Evolutionary conservation across 2,329 filamentous ascomycete species (phyloP).

Genomic region (Tolypocladium endophyticum): DNA sequence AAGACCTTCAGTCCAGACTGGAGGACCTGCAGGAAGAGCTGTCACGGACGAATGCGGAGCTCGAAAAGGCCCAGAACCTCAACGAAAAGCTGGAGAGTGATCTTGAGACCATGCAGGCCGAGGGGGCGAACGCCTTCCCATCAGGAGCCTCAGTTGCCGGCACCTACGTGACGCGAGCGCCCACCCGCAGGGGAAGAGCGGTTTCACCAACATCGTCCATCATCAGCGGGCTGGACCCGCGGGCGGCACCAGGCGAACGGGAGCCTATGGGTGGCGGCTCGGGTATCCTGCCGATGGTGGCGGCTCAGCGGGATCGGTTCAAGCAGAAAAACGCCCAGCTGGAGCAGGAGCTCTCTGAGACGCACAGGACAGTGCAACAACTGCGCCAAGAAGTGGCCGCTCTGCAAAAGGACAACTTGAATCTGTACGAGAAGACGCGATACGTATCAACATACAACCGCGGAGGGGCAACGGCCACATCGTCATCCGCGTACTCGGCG

Average conservation of each 20-base stretch:
- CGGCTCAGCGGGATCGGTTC: constrained; percentile 94
- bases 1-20: constrained; percentile 75
- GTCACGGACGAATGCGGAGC: constrained; percentile 70
- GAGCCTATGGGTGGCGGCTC: constrained; percentile 66
- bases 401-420: constrained; percentile 91
- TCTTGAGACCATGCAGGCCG: constrained; percentile 75
- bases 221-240: constrained; percentile 88
- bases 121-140: constrained; percentile 73
- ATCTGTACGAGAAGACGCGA: constrained; percentile 92
- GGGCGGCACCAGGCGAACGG: constrained; percentile 32
- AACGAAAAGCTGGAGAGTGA: constrained; percentile 89
- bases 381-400: constrained; percentile 84
- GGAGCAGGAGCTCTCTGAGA: constrained; percentile 79
- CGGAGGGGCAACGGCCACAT: constrained; percentile 47
- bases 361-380: constrained; percentile 71
- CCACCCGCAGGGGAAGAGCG: constrained; percentile 53
- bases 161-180: constrained; percentile 62
- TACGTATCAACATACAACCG: constrained; percentile 93
- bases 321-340: constrained; percentile 91
- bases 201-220: constrained; percentile 94
- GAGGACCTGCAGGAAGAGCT: constrained; percentile 76
- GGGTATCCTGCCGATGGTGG: constrained; percentile 94
- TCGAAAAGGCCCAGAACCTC: constrained; percentile 74
- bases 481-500: constrained; percentile 53
- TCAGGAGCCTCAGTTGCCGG: constrained; percentile 88